Conservation (phyloP, 331 rosid genomes). For the Quercus tomentella region DNA sequence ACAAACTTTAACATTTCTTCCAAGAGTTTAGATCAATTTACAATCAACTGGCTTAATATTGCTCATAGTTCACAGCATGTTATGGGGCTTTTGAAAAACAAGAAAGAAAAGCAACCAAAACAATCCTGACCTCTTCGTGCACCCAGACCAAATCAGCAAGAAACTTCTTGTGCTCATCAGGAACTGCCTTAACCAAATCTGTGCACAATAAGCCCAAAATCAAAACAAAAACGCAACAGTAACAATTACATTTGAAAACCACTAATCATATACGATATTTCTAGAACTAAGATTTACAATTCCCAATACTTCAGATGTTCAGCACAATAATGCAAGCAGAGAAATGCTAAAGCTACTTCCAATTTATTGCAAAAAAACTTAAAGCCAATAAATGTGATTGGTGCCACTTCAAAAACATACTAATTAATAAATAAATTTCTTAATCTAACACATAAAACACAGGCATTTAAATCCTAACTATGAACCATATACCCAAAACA, state of each 20-base stretch:
- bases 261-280: neutral
- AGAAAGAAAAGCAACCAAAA: constrained; percentile 14
- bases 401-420: too few relatives aligned
- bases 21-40: constrained; percentile 6
- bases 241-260: neutral
- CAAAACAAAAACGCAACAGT: neutral
- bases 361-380: too few relatives aligned
- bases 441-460: too few relatives aligned
- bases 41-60: neutral
- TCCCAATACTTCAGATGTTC: too few relatives aligned
- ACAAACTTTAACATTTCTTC: constrained; percentile 19
- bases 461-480: too few relatives aligned
- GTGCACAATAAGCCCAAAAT: constrained; percentile 15
- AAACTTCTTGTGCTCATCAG: constrained; percentile 91
- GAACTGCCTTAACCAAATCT: constrained; percentile 91
- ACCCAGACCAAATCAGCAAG: constrained; percentile 86
- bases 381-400: too few relatives aligned
- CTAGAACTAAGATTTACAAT: neutral
- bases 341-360: too few relatives aligned
- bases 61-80: neutral
- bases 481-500: too few relatives aligned
- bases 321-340: too few relatives aligned
- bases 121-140: constrained; percentile 75
- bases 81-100: neutral
- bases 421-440: too few relatives aligned